phyloP scores from a whole-genome alignment of 2,329 filamentous ascomycete genomes.

The Huntiella abstrusa region DNA sequence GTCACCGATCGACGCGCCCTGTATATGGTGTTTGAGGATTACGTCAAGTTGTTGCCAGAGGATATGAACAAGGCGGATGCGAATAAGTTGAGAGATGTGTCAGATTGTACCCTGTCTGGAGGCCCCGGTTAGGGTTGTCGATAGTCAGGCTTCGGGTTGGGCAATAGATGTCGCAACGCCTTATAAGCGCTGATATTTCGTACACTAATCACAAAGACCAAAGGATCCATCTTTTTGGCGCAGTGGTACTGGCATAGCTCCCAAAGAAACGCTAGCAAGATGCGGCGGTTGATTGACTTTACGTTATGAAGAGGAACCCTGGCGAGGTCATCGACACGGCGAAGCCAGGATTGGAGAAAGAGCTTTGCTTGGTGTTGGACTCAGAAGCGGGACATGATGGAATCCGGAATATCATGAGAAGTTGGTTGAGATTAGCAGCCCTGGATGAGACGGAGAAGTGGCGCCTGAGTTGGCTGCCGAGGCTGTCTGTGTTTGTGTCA shows the following conservation, averaged over 20 bases:
- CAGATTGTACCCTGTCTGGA: too few species aligned
- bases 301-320: constrained; percentile 84
- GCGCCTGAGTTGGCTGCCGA: constrained; percentile 89
- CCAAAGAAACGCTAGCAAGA: too few species aligned
- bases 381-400: constrained; percentile 55
- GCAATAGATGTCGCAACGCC: too few species aligned
- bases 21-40: constrained; percentile 65
- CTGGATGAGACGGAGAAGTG: constrained; percentile 63
- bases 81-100: constrained; percentile 48
- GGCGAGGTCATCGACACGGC: constrained; percentile 63
- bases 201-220: too few species aligned
- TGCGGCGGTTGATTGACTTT: constrained; percentile 69
- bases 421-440: constrained; percentile 85
- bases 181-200: too few species aligned
- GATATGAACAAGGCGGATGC: constrained; percentile 50
- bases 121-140: too few species aligned
- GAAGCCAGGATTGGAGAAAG: constrained; percentile 64
- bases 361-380: constrained; percentile 81
- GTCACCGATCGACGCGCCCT: too few species aligned
- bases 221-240: too few species aligned
- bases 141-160: too few species aligned
- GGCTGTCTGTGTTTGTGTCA: constrained; percentile 93
- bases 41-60: constrained; percentile 65
- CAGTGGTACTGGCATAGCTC: too few species aligned
- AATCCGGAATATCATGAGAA: constrained; percentile 71